A percentile compares a stretch with the other conserved stretches of the same genome.
Evolutionary conservation across 257 asterid species (phyloP).

Genomic region (Gentiana straminea): DNA sequence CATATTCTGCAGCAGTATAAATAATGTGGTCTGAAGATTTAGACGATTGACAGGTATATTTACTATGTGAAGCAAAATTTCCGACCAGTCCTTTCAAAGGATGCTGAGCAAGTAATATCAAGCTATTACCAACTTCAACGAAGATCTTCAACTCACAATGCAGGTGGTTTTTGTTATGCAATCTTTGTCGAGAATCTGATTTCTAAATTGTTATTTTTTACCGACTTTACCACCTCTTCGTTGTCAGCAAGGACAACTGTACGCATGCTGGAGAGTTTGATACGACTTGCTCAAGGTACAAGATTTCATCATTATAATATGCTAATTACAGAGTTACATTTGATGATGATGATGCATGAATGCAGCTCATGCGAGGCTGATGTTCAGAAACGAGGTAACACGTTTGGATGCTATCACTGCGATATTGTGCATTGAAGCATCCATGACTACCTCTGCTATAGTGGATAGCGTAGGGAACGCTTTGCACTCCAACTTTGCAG

Average conservation of each 20-base stretch:
- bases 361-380: constrained; percentile 96
- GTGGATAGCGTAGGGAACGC: constrained; percentile 92
- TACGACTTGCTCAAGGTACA: constrained; percentile 96
- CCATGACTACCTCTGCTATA: constrained; percentile 92
- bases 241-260: constrained; percentile 89
- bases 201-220: background rate
- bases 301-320: background rate
- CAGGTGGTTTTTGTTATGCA: constrained; percentile 38
- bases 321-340: too few species aligned
- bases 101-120: constrained; percentile 86
- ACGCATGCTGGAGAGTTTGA: constrained; percentile 97
- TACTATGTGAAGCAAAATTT: constrained; percentile 69
- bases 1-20: constrained; percentile 6
- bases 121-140: constrained; percentile 97
- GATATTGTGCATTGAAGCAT: constrained; percentile 80
- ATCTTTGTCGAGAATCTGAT: background rate
- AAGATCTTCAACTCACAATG: constrained; percentile 91
- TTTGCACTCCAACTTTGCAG: constrained; percentile 78
- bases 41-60: constrained; percentile 51
- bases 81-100: constrained; percentile 86
- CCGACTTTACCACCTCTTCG: constrained; percentile 11
- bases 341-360: constrained; percentile 15
- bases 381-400: constrained; percentile 92
- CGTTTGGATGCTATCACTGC: constrained; percentile 88
- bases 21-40: background rate